Percentiles rank a stretch among this genome's conserved stretches.
Evolutionary conservation across 306 rosid genomes (phyloP).

Genomic region (Cucurbita argyrosperma): DNA sequence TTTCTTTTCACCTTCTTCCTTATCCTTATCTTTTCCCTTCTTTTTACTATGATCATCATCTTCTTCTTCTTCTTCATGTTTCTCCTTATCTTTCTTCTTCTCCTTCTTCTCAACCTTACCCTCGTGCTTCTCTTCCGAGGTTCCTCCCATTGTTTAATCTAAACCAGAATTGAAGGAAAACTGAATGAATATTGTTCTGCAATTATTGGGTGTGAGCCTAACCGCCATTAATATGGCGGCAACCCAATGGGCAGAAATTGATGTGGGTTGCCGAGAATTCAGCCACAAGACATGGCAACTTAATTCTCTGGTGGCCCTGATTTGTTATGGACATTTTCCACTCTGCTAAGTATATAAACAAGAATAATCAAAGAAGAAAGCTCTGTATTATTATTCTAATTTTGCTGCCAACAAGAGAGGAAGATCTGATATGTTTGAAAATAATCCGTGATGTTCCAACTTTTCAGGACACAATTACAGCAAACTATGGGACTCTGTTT

Average conservation of each 20-base stretch:
- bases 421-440: not conserved
- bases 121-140: not conserved
- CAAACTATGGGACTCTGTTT: constrained; percentile 13
- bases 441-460: constrained; percentile 6
- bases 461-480: constrained; percentile 28
- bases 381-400: not conserved
- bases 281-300: not conserved
- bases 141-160: constrained; percentile 1
- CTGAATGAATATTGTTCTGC: not conserved
- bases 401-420: not conserved
- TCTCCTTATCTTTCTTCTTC: constrained; percentile 1
- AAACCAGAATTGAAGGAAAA: constrained; percentile 2
- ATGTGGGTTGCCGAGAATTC: not conserved
- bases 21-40: constrained; percentile 3
- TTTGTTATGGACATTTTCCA: not conserved
- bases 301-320: not conserved
- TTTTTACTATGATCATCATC: not conserved
- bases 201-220: not conserved
- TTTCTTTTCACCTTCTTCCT: constrained; percentile 16
- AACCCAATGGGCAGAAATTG: not conserved
- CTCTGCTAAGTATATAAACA: not conserved
- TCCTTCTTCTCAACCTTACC: not conserved
- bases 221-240: not conserved
- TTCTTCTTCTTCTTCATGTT: not conserved
- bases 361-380: not conserved